These are phyloP conservation scores for Sporisorium sorghi DNA, from an alignment of 1,284 basidiomycete species.

Conservation along the genomic window DNA sequence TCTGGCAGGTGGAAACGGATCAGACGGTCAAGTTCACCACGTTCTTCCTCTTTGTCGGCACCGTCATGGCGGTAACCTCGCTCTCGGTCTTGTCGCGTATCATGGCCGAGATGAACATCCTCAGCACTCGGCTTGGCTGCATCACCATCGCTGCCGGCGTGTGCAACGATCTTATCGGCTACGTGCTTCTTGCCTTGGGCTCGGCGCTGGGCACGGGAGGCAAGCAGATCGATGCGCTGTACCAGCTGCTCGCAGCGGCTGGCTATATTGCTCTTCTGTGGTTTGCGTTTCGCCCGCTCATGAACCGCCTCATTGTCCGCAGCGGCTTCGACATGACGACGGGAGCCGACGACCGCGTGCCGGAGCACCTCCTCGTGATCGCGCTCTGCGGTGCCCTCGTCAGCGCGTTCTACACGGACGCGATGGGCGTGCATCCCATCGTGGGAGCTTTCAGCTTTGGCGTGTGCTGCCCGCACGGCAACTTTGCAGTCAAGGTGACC, in stretches of 20 bases:
- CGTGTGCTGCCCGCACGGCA: conserved; percentile 49
- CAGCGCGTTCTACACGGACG: conserved; percentile 51
- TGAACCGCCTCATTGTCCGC: conserved; percentile 37
- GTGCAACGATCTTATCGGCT: conserved; percentile 57
- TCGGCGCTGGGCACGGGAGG: conserved; percentile 45
- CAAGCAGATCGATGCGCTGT: conserved; percentile 50
- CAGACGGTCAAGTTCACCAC: conserved; percentile 53
- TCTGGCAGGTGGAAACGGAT: conserved; percentile 50
- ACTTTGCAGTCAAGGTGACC: conserved; percentile 53
- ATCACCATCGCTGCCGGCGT: conserved; percentile 57
- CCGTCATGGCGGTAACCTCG: conserved; percentile 59
- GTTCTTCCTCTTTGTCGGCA: conserved; percentile 61
- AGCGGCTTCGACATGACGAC: conserved; percentile 46
- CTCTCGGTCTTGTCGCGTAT: conserved; percentile 52
- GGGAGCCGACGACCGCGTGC: conserved; percentile 40
- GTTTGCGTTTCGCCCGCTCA: conserved; percentile 47
- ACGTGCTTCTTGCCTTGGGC: conserved; percentile 52
- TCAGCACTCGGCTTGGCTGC: conserved; percentile 52
- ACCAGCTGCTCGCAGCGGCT: conserved; percentile 50
- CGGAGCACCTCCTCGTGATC: conserved; percentile 41
- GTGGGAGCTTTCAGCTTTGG: conserved; percentile 55
- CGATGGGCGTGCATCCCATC: conserved; percentile 54
- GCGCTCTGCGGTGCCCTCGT: conserved; percentile 46
- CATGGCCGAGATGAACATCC: conserved; percentile 57
- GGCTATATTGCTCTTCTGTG: conserved; percentile 46